Evolutionary conservation across 495 filamentous ascomycete species (phyloP), one percentile per base, ranked within the genome.

Genomic region (Acidomyces sp.): DNA sequence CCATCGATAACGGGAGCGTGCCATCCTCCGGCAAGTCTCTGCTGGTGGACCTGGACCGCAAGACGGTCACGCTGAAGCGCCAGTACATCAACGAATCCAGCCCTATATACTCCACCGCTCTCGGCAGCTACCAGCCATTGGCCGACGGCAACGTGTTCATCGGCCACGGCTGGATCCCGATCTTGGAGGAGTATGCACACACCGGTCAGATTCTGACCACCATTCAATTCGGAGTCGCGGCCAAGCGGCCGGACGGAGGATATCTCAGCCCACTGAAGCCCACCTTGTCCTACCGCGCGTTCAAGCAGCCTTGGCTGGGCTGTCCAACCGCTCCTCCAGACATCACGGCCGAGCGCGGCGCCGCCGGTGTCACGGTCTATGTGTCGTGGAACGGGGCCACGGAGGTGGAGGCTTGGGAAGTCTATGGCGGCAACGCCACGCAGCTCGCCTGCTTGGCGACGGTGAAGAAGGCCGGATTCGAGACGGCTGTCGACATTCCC

Each of bases 341-440:
- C 26, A 31, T 46, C 6, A 34, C 43, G 11, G 43, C 39, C 16
- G 33, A 46, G 28, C 34, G 32, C 11, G 20, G 15, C 22, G 6
- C 16, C 9, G 30, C 15, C 16, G 36, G 36, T 6, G 31, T 27
- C 15, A 40, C 22, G 33, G 34, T 52, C 18, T 52, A 48, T 35
- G 34, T 52, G 25, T 43, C 38, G 28, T 52, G 48, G 48, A 52
- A 52, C 29, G 48, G 48, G 11, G 48, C 48, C n/a, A 52, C 44
- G 4, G 44, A 39, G 12, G 39, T 48, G 18, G 36, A 48, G 32
- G 36, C 31, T 11, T 52, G 48, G 48, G 29, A 34, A 16, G 15
- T 46, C 13, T 43, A 15, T 22, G 33, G 31, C 23, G 39, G 31
- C 13, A 43, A 43, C 27, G 9, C 13, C 6, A 26, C 39, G 27